These are phyloP conservation scores for Acorus calamus DNA, from an alignment of 106 monocot species.

Conservation along the genomic window DNA sequence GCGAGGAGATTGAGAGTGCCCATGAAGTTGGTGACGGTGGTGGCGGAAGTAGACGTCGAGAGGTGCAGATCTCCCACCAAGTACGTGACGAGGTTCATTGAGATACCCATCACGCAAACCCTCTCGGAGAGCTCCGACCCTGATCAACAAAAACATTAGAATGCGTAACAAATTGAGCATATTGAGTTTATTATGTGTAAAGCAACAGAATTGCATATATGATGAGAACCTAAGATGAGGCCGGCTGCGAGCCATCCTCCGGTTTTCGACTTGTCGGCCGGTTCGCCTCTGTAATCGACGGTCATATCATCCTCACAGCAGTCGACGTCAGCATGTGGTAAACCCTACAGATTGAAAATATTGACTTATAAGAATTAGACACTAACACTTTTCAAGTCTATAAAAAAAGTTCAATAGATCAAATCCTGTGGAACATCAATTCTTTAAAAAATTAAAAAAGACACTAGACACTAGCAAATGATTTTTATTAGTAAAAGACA, in stretches of 20 bases:
- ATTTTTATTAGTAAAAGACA: too few relatives aligned
- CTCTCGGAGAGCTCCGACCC: conserved; percentile 65
- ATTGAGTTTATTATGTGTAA: background rate
- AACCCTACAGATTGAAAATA: too few relatives aligned
- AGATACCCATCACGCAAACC: conserved; percentile 64
- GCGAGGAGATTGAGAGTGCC: conserved; percentile 73
- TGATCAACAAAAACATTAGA: conserved; percentile 3
- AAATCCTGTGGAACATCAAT: too few relatives aligned
- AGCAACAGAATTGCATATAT: background rate
- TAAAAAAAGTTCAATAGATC: too few relatives aligned
- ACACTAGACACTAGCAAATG: too few relatives aligned
- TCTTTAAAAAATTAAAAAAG: too few relatives aligned
- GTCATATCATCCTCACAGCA: background rate
- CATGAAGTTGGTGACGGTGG: conserved; percentile 81
- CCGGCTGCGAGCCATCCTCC: conserved; percentile 84
- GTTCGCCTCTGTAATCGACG: conserved; percentile 43
- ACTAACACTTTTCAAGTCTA: too few relatives aligned
- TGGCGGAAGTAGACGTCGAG: conserved; percentile 50
- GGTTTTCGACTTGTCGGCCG: conserved; percentile 51
- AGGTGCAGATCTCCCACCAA: conserved; percentile 62
- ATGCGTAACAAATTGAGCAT: background rate
- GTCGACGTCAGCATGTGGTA: too few relatives aligned
- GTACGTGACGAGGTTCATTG: conserved; percentile 81
- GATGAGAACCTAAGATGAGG: conserved; percentile 42
- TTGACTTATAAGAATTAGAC: too few relatives aligned